A percentile compares a stretch with the other conserved stretches of the same genome.
Conservation (phyloP, 805 yeast species). For the Gaillardinia entomophila region DNA sequence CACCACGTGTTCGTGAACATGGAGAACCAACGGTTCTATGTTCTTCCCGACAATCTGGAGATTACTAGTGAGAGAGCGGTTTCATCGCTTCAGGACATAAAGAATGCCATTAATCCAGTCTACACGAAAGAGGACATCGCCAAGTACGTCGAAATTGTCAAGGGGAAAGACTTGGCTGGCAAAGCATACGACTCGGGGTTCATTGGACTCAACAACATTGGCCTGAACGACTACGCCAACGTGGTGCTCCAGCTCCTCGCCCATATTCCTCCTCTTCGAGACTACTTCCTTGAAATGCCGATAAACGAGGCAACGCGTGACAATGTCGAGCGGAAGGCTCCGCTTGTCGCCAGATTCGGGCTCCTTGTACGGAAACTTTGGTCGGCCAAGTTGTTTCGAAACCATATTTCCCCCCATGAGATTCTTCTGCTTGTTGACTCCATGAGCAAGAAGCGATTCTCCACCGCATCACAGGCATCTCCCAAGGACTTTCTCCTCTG, state of each 20-base stretch:
- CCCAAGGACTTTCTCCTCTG: conserved; percentile 59
- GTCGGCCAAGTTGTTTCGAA: conserved; percentile 53
- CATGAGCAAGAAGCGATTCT: conserved; percentile 38
- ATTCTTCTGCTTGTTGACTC: conserved; percentile 45
- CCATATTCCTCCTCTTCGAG: conserved; percentile 48
- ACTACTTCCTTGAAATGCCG: conserved; percentile 13
- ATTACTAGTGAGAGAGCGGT: conserved; percentile 15
- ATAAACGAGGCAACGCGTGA: conserved; percentile 16
- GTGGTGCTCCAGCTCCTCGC: conserved; percentile 50
- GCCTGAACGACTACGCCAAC: conserved; percentile 49
- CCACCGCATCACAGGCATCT: conserved; percentile 32
- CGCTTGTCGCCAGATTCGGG: conserved; percentile 39
- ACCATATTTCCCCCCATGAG: conserved; percentile 66
- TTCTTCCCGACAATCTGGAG: conserved; percentile 59
- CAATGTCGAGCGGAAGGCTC: conserved; percentile 7
- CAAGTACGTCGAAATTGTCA: conserved; percentile 13
- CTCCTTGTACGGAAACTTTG: conserved; percentile 53
- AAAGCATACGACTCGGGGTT: conserved; percentile 54
- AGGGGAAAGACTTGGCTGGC: conserved; percentile 38
- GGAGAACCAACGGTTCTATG: conserved; percentile 41
- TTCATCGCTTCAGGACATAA: conserved; percentile 45
- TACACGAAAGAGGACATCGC: conserved; percentile 32
- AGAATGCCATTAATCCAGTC: conserved; percentile 46
- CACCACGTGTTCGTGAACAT: conserved; percentile 64
- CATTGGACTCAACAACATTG: conserved; percentile 56